Evolutionary conservation across 495 filamentous ascomycete species (phyloP).

Genomic region (Neurospora hispaniola): DNA sequence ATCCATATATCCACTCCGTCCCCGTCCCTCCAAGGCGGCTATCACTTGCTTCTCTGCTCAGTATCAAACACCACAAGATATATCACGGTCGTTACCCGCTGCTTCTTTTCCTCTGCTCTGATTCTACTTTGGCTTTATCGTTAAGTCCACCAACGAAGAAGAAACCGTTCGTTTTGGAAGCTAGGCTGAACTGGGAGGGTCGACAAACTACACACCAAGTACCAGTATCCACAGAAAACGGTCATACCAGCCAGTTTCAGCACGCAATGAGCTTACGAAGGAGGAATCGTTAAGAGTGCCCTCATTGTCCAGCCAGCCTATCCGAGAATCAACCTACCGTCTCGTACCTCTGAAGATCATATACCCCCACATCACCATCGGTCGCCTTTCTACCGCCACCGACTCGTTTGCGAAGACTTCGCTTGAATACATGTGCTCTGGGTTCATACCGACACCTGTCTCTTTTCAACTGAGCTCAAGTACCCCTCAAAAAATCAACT

Average conservation of each 20-base stretch:
- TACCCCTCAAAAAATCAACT: slow-evolving; percentile 2
- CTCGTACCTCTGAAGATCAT: neutral
- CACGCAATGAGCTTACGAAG: slow-evolving; percentile 28
- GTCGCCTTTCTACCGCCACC: slow-evolving; percentile 16
- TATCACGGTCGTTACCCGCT: slow-evolving; percentile 34
- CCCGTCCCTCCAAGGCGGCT: slow-evolving; percentile 8
- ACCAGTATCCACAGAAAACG: slow-evolving; percentile 2
- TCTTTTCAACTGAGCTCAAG: slow-evolving; percentile 1
- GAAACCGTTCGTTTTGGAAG: neutral
- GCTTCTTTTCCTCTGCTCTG: neutral
- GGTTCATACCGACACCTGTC: slow-evolving; percentile 17
- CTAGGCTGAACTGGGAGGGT: neutral
- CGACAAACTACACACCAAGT: neutral
- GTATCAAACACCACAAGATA: slow-evolving; percentile 41
- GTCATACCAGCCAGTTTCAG: slow-evolving; percentile 9
- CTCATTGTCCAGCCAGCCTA: slow-evolving; percentile 22
- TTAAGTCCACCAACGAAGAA: neutral
- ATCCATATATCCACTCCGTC: slow-evolving; percentile 33
- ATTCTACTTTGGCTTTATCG: neutral
- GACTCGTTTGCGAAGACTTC: slow-evolving; percentile 13
- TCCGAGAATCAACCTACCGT: slow-evolving; percentile 15
- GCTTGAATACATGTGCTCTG: slow-evolving; percentile 28
- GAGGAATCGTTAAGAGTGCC: slow-evolving; percentile 15
- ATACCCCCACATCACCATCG: slow-evolving; percentile 5
- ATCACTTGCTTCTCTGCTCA: slow-evolving; percentile 16